These are phyloP conservation scores for Sistotremastrum suecicum DNA, from an alignment of 768 basidiomycete genomes.

Conservation along the genomic window DNA sequence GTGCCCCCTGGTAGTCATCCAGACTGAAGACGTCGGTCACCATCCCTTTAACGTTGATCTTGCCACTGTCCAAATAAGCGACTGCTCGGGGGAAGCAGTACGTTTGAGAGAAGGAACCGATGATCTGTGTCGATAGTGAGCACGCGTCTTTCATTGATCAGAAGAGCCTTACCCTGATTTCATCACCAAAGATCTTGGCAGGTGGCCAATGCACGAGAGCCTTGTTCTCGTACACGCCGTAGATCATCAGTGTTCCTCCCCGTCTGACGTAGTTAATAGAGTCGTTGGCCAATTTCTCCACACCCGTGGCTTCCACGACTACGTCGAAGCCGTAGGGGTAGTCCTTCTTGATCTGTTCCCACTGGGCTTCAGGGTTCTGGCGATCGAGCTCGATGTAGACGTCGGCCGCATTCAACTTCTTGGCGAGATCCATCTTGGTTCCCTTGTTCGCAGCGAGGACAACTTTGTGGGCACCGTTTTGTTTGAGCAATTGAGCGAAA, in stretches of 20 bases:
- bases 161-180: slow-evolving; percentile 36
- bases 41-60: slow-evolving; percentile 72
- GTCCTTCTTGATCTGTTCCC: slow-evolving; percentile 25
- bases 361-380: slow-evolving; percentile 21
- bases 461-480: slow-evolving; percentile 11
- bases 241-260: slow-evolving; percentile 76
- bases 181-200: slow-evolving; percentile 63
- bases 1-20: slow-evolving; percentile 47
- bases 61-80: slow-evolving; percentile 77
- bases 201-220: slow-evolving; percentile 80
- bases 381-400: slow-evolving; percentile 28
- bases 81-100: slow-evolving; percentile 87
- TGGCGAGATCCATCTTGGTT: slow-evolving; percentile 29
- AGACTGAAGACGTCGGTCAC: slow-evolving; percentile 48
- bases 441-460: slow-evolving; percentile 23
- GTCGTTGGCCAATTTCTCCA: slow-evolving; percentile 25
- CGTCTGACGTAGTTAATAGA: slow-evolving; percentile 32
- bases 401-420: slow-evolving; percentile 23
- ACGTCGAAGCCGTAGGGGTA: slow-evolving; percentile 32
- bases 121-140: slow-evolving; percentile 37
- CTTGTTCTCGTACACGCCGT: slow-evolving; percentile 82
- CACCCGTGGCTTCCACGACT: slow-evolving; percentile 29
- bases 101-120: slow-evolving; percentile 82
- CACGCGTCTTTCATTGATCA: neutral
- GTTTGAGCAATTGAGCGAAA: slow-evolving; percentile 26